These are phyloP conservation scores for Wickerhamiella sergipiensis DNA, from an alignment of 805 yeast genomes.

Conservation along the genomic window DNA sequence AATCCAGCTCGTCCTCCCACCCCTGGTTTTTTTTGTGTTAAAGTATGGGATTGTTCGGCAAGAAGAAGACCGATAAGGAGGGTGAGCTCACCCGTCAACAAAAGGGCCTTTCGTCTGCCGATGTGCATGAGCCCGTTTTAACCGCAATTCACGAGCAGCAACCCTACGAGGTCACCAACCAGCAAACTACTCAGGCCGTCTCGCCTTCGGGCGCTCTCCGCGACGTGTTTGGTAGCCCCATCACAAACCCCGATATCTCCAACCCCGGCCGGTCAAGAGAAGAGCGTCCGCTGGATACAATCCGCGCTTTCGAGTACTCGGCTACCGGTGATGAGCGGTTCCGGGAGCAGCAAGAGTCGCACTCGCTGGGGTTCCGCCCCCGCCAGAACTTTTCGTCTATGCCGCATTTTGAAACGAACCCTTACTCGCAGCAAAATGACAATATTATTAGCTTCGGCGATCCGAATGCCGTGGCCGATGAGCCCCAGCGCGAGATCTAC, in stretches of 20 bases:
- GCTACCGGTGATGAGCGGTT: slow-evolving; percentile 77
- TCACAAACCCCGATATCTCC: slow-evolving; percentile 67
- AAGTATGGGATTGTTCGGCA: slow-evolving; percentile 18
- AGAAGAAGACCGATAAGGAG: slow-evolving; percentile 10
- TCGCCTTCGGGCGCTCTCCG: slow-evolving; percentile 43
- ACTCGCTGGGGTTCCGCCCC: slow-evolving; percentile 71
- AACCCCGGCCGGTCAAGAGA: slow-evolving; percentile 89
- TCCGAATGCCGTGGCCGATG: slow-evolving; percentile 29
- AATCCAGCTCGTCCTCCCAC: background rate
- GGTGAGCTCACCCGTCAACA: slow-evolving; percentile 14
- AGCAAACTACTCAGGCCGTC: slow-evolving; percentile 22
- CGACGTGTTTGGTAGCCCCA: slow-evolving; percentile 80
- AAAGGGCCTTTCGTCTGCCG: slow-evolving; percentile 21
- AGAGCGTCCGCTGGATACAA: slow-evolving; percentile 95
- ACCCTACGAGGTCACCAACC: slow-evolving; percentile 63
- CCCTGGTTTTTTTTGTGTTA: background rate
- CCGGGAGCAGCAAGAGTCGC: slow-evolving; percentile 70
- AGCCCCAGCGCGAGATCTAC: slow-evolving; percentile 22
- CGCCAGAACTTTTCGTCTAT: slow-evolving; percentile 46
- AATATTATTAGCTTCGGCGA: slow-evolving; percentile 29
- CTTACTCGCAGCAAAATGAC: slow-evolving; percentile 24
- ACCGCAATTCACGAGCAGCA: slow-evolving; percentile 91
- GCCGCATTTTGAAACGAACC: slow-evolving; percentile 36
- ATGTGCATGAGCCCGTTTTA: slow-evolving; percentile 80
- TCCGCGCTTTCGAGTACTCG: slow-evolving; percentile 83